Evolutionary conservation across 2,329 filamentous ascomycete genomes (phyloP).

Genomic region (Aspergillus sp.): DNA sequence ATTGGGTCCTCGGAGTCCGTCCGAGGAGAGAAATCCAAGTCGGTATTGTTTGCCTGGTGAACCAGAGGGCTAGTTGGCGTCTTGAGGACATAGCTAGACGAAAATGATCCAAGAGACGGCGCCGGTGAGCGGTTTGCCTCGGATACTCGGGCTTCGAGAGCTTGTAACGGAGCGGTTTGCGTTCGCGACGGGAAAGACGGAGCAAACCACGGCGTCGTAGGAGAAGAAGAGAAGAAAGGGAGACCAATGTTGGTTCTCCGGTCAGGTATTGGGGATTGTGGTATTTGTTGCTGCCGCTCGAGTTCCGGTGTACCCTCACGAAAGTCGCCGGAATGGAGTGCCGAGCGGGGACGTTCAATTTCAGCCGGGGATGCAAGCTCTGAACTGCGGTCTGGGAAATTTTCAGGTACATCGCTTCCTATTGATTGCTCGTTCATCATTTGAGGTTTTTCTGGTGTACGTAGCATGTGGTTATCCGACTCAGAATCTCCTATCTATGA

Average conservation of each 20-base stretch:
- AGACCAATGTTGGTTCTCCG: constrained; percentile 14
- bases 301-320: constrained; percentile 43
- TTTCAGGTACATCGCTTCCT: constrained; percentile 16
- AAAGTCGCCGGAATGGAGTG: constrained; percentile 64
- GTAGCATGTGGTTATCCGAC: constrained; percentile 21
- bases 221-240: constrained; percentile 47
- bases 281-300: constrained; percentile 27
- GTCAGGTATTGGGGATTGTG: constrained; percentile 22
- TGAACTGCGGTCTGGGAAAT: constrained; percentile 34
- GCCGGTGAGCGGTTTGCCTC: constrained; percentile 42
- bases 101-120: constrained; percentile 68
- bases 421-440: constrained; percentile 14
- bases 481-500: constrained; percentile 14
- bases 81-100: constrained; percentile 79
- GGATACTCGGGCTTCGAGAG: constrained; percentile 13
- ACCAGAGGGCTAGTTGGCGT: constrained; percentile 90
- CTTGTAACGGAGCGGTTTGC: constrained; percentile 18
- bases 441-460: constrained; percentile 24
- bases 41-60: constrained; percentile 81
- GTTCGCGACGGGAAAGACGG: constrained; percentile 24
- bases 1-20: constrained; percentile 54
- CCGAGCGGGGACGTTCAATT: constrained; percentile 80
- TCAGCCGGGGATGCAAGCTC: constrained; percentile 57
- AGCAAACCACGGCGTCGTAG: constrained; percentile 58
- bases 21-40: constrained; percentile 63